Conservation (phyloP, 371 early-diverging fungal species). For the Vairimorpha ceranae region DNA sequence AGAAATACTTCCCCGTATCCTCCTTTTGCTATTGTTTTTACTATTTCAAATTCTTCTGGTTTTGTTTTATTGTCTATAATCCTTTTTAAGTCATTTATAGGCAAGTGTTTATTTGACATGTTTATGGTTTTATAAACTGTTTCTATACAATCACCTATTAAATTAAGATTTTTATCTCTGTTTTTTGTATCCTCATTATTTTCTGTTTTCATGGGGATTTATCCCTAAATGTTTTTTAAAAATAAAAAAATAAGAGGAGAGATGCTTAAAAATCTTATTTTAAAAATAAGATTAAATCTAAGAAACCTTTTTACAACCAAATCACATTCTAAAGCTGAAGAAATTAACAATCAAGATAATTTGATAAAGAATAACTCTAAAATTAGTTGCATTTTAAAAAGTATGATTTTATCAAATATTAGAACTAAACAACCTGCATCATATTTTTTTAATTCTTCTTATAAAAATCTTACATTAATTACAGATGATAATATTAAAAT, state of each 20-base stretch:
- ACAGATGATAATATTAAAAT: conserved; percentile 32
- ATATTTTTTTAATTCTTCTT: not conserved
- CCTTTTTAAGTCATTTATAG: conserved; percentile 2
- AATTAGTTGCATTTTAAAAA: too few relatives aligned
- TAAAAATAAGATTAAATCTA: not conserved
- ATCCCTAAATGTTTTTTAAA: too few relatives aligned
- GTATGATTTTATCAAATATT: not conserved
- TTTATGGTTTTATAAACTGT: conserved; percentile 9
- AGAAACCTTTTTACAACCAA: too few relatives aligned
- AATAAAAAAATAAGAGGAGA: too few relatives aligned
- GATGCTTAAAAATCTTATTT: not conserved
- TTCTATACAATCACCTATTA: conserved; percentile 37
- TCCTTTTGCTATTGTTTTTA: conserved; percentile 76
- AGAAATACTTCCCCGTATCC: conserved; percentile 74
- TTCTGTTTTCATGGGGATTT: not conserved
- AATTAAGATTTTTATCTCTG: not conserved
- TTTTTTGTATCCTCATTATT: not conserved
- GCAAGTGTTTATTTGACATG: not conserved
- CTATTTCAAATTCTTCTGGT: conserved; percentile 70
- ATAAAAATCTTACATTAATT: conserved; percentile 16
- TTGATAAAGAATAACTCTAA: too few relatives aligned
- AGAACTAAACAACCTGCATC: not conserved
- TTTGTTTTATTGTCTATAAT: conserved; percentile 43
- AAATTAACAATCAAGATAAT: too few relatives aligned
- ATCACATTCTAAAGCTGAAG: too few relatives aligned